phyloP scores from a whole-genome alignment of 208 protist species.

The Trichomonas gallinae region DNA sequence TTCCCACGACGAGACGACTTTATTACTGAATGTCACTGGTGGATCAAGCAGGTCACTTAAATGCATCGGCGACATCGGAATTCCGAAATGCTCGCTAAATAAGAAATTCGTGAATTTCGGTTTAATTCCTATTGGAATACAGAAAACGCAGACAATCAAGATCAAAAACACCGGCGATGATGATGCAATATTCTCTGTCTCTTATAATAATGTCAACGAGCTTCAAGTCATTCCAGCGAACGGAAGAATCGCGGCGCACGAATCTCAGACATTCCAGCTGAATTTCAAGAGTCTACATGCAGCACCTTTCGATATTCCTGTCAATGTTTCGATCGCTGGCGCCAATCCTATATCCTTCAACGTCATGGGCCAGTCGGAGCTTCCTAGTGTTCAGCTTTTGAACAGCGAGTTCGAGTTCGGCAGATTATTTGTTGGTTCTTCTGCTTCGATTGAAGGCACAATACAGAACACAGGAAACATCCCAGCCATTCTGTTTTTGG shows the following conservation, averaged over 20 bases:
- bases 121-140: not conserved
- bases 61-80: not conserved
- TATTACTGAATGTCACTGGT: not conserved
- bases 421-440: not conserved
- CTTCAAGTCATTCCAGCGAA: not conserved
- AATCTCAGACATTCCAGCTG: not conserved
- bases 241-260: not conserved
- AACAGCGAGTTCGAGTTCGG: constrained; percentile 9
- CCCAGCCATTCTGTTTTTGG: not conserved
- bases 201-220: not conserved
- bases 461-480: not conserved
- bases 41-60: not conserved
- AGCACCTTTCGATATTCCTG: not conserved
- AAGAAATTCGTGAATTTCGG: not conserved
- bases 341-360: not conserved
- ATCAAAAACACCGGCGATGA: not conserved
- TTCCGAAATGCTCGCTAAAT: not conserved
- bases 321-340: not conserved
- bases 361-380: not conserved
- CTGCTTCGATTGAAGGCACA: not conserved
- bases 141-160: not conserved
- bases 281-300: not conserved
- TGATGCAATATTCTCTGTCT: not conserved
- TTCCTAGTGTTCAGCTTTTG: not conserved
- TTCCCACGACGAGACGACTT: not conserved